Evolutionary conservation across 257 asterid species (phyloP).

Genomic region (Ocimum tenuiflorum): DNA sequence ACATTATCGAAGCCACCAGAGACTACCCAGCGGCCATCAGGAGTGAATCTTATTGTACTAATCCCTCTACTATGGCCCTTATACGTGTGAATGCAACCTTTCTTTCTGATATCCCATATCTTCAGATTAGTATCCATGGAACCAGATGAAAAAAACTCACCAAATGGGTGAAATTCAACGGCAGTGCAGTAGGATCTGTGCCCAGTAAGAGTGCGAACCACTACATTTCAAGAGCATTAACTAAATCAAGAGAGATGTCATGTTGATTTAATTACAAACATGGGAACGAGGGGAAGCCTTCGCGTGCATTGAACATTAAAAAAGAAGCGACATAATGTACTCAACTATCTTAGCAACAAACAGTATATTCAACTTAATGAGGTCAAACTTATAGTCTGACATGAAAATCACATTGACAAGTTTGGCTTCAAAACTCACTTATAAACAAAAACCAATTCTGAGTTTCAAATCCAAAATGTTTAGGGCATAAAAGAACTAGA

Average conservation of each 20-base stretch:
- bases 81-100: slow-evolving; percentile 94
- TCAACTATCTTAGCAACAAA: not conserved
- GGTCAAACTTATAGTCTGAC: not conserved
- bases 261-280: not conserved
- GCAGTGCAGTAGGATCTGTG: slow-evolving; percentile 99
- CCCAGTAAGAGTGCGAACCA: slow-evolving; percentile 94
- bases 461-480: slow-evolving; percentile 9
- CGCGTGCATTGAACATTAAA: no score
- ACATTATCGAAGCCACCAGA: slow-evolving; percentile 97
- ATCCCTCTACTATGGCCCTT: slow-evolving; percentile 97
- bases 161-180: slow-evolving; percentile 93
- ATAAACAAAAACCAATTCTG: no score
- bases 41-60: slow-evolving; percentile 81
- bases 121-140: slow-evolving; percentile 96
- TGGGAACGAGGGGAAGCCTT: no score
- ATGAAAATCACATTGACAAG: not conserved
- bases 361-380: not conserved
- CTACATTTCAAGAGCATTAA: slow-evolving; percentile 59
- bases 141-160: slow-evolving; percentile 98
- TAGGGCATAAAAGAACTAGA: slow-evolving; percentile 1
- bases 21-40: slow-evolving; percentile 99
- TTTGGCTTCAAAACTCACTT: not conserved
- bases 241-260: slow-evolving; percentile 30
- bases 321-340: no score
- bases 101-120: slow-evolving; percentile 98